A percentile compares a stretch with the other conserved stretches of the same genome.
These are phyloP conservation scores for Tephrocybe sp. DNA, from an alignment of 768 basidiomycete species.

Conservation along the genomic window DNA sequence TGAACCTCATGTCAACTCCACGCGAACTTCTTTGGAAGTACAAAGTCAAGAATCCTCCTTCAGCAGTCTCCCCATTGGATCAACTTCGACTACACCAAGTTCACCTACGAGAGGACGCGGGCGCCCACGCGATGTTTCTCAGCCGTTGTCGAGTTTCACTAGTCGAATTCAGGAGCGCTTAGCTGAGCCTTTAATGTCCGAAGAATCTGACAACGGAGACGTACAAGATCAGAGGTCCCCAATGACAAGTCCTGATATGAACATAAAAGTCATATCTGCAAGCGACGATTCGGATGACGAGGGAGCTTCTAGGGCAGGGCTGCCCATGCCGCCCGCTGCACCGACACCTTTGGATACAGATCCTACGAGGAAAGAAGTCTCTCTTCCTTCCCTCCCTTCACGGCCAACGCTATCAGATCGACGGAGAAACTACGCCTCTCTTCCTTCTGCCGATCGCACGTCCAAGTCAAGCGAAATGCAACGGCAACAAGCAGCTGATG, in stretches of 20 bases:
- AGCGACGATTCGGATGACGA: slow-evolving; percentile 10
- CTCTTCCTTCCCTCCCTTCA: slow-evolving; percentile 17
- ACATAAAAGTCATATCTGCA: slow-evolving; percentile 8
- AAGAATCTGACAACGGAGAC: slow-evolving; percentile 3
- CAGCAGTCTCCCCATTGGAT: slow-evolving; percentile 37
- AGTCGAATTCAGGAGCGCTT: not conserved
- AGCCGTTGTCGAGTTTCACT: not conserved
- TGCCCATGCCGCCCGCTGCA: slow-evolving; percentile 10
- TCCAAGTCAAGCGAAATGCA: slow-evolving; percentile 26
- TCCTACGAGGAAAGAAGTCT: not conserved
- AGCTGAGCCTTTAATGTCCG: slow-evolving; percentile 5
- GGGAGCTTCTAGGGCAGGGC: not conserved
- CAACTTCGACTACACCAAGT: slow-evolving; percentile 24
- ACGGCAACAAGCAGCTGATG: slow-evolving; percentile 40
- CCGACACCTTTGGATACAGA: slow-evolving; percentile 10
- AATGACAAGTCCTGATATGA: slow-evolving; percentile 1
- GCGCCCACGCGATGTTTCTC: slow-evolving; percentile 3
- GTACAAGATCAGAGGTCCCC: not conserved
- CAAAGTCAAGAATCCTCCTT: slow-evolving; percentile 42
- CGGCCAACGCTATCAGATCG: slow-evolving; percentile 29
- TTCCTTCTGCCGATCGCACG: slow-evolving; percentile 23
- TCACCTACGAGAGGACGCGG: slow-evolving; percentile 2
- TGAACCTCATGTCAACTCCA: slow-evolving; percentile 49
- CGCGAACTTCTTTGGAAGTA: slow-evolving; percentile 43
- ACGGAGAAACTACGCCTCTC: slow-evolving; percentile 25